These are phyloP conservation scores for Stachybotrys chlorohalonatus DNA, from an alignment of 2,329 filamentous ascomycete species.

Conservation along the genomic window DNA sequence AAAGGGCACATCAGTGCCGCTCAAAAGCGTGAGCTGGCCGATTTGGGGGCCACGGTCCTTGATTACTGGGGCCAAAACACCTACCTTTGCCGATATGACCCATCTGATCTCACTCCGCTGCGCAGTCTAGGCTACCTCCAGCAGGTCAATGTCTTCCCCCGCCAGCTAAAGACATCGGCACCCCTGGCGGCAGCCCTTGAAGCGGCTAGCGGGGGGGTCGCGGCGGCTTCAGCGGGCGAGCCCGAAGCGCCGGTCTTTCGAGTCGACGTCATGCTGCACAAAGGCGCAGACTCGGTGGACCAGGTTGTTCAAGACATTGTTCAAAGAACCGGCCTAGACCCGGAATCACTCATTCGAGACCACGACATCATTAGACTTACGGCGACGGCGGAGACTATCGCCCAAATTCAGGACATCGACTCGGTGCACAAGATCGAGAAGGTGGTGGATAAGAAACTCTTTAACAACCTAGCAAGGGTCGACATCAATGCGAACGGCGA, in stretches of 20 bases:
- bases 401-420: not conserved
- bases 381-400: not conserved
- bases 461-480: not conserved
- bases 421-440: not conserved
- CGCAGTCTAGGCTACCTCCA: not conserved
- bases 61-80: not conserved
- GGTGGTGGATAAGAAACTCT: not conserved
- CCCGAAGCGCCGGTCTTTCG: not conserved
- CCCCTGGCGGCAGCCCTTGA: not conserved
- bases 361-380: constrained; percentile 1
- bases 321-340: not conserved
- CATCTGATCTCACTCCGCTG: not conserved
- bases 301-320: not conserved
- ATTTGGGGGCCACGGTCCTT: not conserved
- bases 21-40: not conserved
- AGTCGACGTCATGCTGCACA: not conserved
- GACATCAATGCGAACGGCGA: not conserved
- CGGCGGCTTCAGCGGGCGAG: not conserved
- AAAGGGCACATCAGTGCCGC: not conserved
- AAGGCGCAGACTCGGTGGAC: not conserved
- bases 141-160: not conserved
- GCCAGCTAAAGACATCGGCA: not conserved
- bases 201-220: not conserved
- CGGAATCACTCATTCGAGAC: not conserved
- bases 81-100: not conserved